Percentiles rank a stretch among this genome's conserved stretches.
phyloP scores from a whole-genome alignment of 2,329 filamentous ascomycete species.

The Fusarium ramigenum region DNA sequence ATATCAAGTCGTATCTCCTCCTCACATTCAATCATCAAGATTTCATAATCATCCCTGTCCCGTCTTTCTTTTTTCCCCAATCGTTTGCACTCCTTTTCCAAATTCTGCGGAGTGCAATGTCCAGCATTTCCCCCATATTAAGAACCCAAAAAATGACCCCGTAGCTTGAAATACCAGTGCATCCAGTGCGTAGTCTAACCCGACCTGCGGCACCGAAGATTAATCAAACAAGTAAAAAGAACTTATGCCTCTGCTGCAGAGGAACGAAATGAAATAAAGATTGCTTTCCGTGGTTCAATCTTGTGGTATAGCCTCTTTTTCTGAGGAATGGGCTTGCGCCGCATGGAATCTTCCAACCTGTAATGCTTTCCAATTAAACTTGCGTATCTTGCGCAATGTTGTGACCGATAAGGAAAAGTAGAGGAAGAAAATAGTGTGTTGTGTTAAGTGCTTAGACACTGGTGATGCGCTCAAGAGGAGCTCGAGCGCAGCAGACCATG shows the following conservation, averaged over 20 bases:
- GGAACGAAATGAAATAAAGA: not conserved
- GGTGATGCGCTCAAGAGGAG: constrained; percentile 66
- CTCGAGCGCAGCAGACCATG: constrained; percentile 89
- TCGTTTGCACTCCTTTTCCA: constrained; percentile 31
- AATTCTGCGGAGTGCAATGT: constrained; percentile 35
- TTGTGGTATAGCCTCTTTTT: constrained; percentile 18
- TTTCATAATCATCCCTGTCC: constrained; percentile 33
- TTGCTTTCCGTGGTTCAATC: constrained; percentile 2
- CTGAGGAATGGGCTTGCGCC: constrained; percentile 39
- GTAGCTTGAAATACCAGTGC: constrained; percentile 40
- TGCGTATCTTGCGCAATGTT: constrained; percentile 12
- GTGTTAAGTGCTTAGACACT: constrained; percentile 52
- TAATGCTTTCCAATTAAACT: constrained; percentile 35
- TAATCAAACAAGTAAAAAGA: constrained; percentile 23
- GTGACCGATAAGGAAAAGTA: constrained; percentile 25
- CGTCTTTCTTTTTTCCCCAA: not conserved
- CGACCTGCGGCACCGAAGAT: constrained; percentile 43
- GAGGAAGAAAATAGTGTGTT: constrained; percentile 20
- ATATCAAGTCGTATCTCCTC: constrained; percentile 38
- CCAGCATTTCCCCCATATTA: constrained; percentile 40
- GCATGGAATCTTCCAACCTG: constrained; percentile 39
- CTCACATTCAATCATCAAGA: constrained; percentile 40
- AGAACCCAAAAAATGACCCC: constrained; percentile 8
- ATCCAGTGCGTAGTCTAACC: constrained; percentile 43
- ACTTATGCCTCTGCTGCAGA: not conserved